Conservation (phyloP, 257 asterid species). For the Przewalskia tangutica region DNA sequence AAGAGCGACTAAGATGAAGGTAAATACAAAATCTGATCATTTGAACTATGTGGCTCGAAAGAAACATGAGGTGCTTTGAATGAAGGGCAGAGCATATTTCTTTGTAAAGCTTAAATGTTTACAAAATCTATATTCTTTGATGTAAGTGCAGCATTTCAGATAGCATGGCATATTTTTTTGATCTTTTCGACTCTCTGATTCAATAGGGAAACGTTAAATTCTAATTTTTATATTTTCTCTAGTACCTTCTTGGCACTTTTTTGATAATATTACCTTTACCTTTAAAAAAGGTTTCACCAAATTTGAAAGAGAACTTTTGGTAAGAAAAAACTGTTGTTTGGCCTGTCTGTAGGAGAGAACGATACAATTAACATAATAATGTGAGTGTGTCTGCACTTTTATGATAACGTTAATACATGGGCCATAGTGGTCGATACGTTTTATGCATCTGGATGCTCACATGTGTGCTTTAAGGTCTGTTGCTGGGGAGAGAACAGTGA, state of each 20-base stretch:
- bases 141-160: not conserved
- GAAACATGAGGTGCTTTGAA: not conserved
- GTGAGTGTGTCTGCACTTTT: not conserved
- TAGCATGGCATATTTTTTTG: not conserved
- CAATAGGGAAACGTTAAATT: not conserved
- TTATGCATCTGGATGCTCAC: not conserved
- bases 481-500: slow-evolving; percentile 88
- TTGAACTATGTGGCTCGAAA: not conserved
- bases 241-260: not conserved
- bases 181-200: not conserved
- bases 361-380: not conserved
- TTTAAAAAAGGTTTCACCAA: not conserved
- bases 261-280: not conserved
- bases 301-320: not conserved
- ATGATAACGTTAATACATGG: not conserved
- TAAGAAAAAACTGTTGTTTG: not conserved
- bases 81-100: not conserved
- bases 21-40: not conserved
- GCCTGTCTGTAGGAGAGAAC: not conserved
- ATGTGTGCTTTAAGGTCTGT: slow-evolving; percentile 28
- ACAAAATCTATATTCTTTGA: not conserved
- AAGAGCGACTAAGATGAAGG: no score
- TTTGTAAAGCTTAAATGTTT: not conserved
- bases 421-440: not conserved
- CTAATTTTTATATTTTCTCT: not conserved